Evolutionary conservation across 169 alveolate species (phyloP), one percentile per base, ranked within the genome.

Genomic region (Fabrea salina): DNA sequence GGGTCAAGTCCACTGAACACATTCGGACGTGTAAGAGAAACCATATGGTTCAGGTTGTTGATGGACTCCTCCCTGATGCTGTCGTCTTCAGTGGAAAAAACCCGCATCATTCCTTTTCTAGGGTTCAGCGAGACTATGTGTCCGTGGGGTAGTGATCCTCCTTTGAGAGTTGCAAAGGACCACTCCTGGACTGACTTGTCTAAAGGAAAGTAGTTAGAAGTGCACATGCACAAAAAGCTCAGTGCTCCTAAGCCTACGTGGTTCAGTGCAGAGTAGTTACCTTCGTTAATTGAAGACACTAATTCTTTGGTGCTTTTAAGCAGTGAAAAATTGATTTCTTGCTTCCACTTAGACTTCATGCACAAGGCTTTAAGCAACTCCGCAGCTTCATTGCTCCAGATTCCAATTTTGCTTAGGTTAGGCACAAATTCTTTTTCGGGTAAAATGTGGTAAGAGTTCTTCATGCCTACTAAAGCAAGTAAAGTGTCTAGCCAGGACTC

Each of bases 101-200:
- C n/a, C 30, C 25, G 78, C 35, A 68, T 44, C 8, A 22, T 30
- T 47, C 41, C n/a, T 1, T 13, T 47, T 22, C 35, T 68, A 8
- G 19, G n/a, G 32, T 68, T 43, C 39, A 68, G 25, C 7, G 35
- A 16, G 32, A 68, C 25, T 44, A 68, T 44, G 4, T 43, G 30
- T 11, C 78, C 78, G 40, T 68, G 78, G 11, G 57, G 78, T 19
- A 68, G 30, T 1, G 78, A 68, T 19, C 78, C 78, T 2, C 78
- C 78, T 68, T 68, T 68, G 7, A 68, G 32, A n/a, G 50, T 43
- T n/a, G 44, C 78, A 22, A 41, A 47, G 41, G 43, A 16, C 78
- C 78, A 68, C 44, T 68, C 78, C 44, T 68, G 78, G 16, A 68
- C 67, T 37, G 25, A 43, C 30, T 68, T 68, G 64, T 68, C 78